Conservation (phyloP, 805 yeast genomes). For the Kazachstania bromeliacearum region DNA sequence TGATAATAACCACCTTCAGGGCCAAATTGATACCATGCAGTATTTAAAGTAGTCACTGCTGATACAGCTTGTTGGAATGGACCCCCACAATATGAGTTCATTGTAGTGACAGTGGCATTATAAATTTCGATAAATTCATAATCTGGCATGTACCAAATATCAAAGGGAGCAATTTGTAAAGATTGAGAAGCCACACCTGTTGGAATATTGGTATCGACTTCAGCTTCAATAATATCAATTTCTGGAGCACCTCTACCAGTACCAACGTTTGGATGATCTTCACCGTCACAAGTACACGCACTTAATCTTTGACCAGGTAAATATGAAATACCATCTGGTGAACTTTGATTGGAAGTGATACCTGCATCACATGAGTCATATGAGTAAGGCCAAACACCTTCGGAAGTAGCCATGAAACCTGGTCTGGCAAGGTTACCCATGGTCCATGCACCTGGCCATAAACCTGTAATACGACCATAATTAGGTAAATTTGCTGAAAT, state of each 20-base stretch:
- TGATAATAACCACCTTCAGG: slow-evolving; percentile 49
- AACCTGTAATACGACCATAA: slow-evolving; percentile 65
- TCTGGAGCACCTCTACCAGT: slow-evolving; percentile 93
- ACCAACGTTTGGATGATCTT: slow-evolving; percentile 83
- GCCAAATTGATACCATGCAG: slow-evolving; percentile 73
- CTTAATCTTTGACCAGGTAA: slow-evolving; percentile 76
- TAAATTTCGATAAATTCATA: slow-evolving; percentile 68
- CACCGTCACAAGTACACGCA: slow-evolving; percentile 71
- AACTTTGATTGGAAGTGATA: slow-evolving; percentile 86
- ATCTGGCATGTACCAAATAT: slow-evolving; percentile 90
- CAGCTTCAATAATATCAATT: slow-evolving; percentile 86
- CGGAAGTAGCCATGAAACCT: slow-evolving; percentile 78
- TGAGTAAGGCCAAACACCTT: slow-evolving; percentile 93
- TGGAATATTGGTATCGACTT: slow-evolving; percentile 45
- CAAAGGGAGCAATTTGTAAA: slow-evolving; percentile 85
- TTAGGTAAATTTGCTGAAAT: slow-evolving; percentile 73
- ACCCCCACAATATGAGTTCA: slow-evolving; percentile 89
- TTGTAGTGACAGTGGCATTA: slow-evolving; percentile 60
- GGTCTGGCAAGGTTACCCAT: slow-evolving; percentile 91
- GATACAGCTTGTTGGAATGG: slow-evolving; percentile 92
- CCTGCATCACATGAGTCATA: slow-evolving; percentile 88
- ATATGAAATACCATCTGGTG: slow-evolving; percentile 80
- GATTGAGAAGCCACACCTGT: slow-evolving; percentile 85
- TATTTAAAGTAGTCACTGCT: slow-evolving; percentile 67
- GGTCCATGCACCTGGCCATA: slow-evolving; percentile 97